Evolutionary conservation across 2,329 filamentous ascomycete genomes (phyloP).

Genomic region (Cercospora sesami): DNA sequence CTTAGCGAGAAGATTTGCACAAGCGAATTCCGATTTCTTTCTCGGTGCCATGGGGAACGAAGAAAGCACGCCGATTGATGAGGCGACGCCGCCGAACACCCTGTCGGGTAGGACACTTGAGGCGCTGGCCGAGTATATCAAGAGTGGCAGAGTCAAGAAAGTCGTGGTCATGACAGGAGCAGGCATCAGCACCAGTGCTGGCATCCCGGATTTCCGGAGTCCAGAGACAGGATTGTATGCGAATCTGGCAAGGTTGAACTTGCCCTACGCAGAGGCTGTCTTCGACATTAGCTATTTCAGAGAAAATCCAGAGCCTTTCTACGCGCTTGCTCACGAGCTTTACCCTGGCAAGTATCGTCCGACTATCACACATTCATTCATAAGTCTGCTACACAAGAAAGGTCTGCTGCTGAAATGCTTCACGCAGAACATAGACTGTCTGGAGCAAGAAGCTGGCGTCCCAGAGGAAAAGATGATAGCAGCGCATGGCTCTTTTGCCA

Average conservation of each 20-base stretch:
- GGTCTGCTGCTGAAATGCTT: slow-evolving; percentile 80
- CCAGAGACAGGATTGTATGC: slow-evolving; percentile 91
- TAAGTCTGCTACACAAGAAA: slow-evolving; percentile 77
- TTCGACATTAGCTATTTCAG: slow-evolving; percentile 93
- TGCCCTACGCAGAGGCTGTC: slow-evolving; percentile 87
- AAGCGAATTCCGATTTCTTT: slow-evolving; percentile 20
- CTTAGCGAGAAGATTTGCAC: slow-evolving; percentile 12
- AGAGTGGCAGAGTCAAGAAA: slow-evolving; percentile 62
- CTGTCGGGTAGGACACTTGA: slow-evolving; percentile 69
- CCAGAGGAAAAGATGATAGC: slow-evolving; percentile 80
- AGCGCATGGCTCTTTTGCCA: slow-evolving; percentile 92
- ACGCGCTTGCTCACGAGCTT: slow-evolving; percentile 84
- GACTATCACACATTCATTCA: slow-evolving; percentile 86
- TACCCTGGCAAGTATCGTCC: slow-evolving; percentile 88
- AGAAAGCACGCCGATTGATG: slow-evolving; percentile 66
- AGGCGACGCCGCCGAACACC: slow-evolving; percentile 63
- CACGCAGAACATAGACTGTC: slow-evolving; percentile 96
- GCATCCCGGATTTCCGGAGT: slow-evolving; percentile 91
- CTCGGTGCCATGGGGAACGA: slow-evolving; percentile 79
- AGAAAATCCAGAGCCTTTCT: slow-evolving; percentile 82
- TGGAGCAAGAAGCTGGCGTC: slow-evolving; percentile 85
- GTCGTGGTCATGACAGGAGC: slow-evolving; percentile 91
- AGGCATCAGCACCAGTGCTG: slow-evolving; percentile 73
- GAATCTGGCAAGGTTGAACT: slow-evolving; percentile 80
- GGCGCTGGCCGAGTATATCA: slow-evolving; percentile 78